Conservation (phyloP, 192 early-diverging fungal species). For the Entophlyctis luteolus region DNA sequence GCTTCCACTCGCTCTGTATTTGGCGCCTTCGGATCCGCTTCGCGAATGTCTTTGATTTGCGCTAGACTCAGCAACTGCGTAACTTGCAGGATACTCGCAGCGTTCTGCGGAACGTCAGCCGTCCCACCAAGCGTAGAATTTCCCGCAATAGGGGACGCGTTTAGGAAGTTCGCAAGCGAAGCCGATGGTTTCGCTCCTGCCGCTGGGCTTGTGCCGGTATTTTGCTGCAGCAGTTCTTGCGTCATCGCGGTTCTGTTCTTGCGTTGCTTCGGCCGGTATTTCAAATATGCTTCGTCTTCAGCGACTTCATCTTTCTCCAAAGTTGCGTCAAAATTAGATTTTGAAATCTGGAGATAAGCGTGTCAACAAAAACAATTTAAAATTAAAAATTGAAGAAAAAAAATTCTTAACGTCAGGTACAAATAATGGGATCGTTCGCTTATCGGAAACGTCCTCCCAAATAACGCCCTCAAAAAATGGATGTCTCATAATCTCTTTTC, state of each 20-base stretch:
- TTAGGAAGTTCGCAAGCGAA: constrained; percentile 16
- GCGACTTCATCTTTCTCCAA: constrained; percentile 70
- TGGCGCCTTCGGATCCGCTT: constrained; percentile 28
- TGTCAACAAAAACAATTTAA: neutral
- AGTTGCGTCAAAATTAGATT: constrained; percentile 72
- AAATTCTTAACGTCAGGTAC: constrained; percentile 47
- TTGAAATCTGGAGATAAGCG: neutral
- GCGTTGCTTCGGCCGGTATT: constrained; percentile 45
- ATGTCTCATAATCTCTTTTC: constrained; percentile 52
- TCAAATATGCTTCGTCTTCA: constrained; percentile 48
- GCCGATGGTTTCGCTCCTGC: neutral
- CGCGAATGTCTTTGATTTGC: neutral
- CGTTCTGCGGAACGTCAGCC: neutral
- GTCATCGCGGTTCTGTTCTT: constrained; percentile 50
- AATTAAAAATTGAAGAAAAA: neutral
- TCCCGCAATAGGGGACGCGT: constrained; percentile 9
- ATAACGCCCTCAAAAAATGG: constrained; percentile 49
- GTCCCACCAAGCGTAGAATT: neutral
- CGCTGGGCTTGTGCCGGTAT: neutral
- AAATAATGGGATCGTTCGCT: constrained; percentile 40
- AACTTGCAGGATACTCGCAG: neutral
- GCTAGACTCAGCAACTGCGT: neutral
- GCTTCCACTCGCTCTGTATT: constrained; percentile 47
- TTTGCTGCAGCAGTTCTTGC: constrained; percentile 41
- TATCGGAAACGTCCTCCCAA: constrained; percentile 44